Conservation (phyloP, 2,329 filamentous ascomycete genomes). For the Venturia effusa region DNA sequence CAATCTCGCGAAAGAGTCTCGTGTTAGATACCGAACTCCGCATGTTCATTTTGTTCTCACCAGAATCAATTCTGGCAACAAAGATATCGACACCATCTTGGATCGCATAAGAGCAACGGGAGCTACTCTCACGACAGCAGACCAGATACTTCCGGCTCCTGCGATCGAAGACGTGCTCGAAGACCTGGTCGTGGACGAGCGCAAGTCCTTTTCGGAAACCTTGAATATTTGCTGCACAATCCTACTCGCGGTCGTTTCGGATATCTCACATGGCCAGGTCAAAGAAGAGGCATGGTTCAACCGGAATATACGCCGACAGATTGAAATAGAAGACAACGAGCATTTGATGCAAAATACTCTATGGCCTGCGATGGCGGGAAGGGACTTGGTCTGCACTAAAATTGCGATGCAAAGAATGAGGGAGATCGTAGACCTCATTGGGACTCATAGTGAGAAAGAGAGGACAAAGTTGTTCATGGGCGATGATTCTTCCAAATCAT, state of each 20-base stretch:
- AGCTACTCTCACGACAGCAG: constrained; percentile 22
- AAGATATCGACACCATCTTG: constrained; percentile 47
- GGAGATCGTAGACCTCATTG: constrained; percentile 27
- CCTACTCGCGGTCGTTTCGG: constrained; percentile 60
- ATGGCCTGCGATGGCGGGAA: constrained; percentile 49
- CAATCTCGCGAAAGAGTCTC: constrained; percentile 44
- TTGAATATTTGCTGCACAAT: constrained; percentile 59
- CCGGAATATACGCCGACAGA: constrained; percentile 50
- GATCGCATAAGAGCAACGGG: constrained; percentile 44
- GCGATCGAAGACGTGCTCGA: constrained; percentile 18
- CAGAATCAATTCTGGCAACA: constrained; percentile 40
- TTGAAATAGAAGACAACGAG: constrained; percentile 51
- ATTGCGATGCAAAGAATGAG: constrained; percentile 55
- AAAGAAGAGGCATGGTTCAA: constrained; percentile 43
- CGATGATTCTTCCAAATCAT: constrained; percentile 25
- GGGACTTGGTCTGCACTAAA: constrained; percentile 52
- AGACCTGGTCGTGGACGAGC: constrained; percentile 28
- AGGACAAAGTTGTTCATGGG: constrained; percentile 50
- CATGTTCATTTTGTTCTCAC: constrained; percentile 50
- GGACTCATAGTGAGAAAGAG: constrained; percentile 32
- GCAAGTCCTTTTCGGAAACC: constrained; percentile 30
- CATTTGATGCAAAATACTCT: constrained; percentile 50
- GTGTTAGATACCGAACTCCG: constrained; percentile 50
- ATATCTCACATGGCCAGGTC: constrained; percentile 52
- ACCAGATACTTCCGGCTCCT: constrained; percentile 16